Percentiles rank a stretch among this genome's conserved stretches.
These are phyloP conservation scores for Pouteria glomerata DNA, from an alignment of 148 eudicot genomes.

Conservation along the genomic window DNA sequence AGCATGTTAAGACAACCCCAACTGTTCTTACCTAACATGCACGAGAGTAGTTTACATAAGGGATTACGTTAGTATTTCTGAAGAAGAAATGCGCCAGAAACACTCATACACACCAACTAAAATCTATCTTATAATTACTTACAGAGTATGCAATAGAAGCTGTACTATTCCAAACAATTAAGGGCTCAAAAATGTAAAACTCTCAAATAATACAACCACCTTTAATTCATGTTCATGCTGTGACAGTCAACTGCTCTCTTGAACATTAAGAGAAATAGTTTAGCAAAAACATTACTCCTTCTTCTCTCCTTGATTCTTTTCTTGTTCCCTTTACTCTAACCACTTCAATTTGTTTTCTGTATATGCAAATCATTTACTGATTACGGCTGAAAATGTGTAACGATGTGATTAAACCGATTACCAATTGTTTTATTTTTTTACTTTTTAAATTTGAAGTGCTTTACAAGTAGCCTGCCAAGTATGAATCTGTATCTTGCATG, in stretches of 20 bases:
- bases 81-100: constrained; percentile 7
- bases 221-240: background rate
- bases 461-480: constrained; percentile 17
- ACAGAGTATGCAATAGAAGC: too few relatives aligned
- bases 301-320: background rate
- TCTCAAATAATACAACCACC: too few relatives aligned
- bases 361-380: background rate
- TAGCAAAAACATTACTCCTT: background rate
- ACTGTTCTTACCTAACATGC: background rate
- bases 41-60: background rate
- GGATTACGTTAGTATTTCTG: background rate
- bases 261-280: background rate
- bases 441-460: constrained; percentile 9
- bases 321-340: background rate
- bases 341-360: background rate
- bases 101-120: constrained; percentile 3
- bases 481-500: background rate
- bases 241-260: background rate
- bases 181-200: too few relatives aligned
- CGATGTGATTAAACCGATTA: constrained; percentile 6
- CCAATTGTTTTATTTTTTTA: background rate
- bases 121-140: background rate
- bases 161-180: background rate
- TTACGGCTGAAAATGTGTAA: constrained; percentile 1
- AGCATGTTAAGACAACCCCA: background rate